A percentile compares a stretch with the other conserved stretches of the same genome.
phyloP scores from a whole-genome alignment of 2,329 filamentous ascomycete species.

The Colletotrichum lindemuthianum region DNA sequence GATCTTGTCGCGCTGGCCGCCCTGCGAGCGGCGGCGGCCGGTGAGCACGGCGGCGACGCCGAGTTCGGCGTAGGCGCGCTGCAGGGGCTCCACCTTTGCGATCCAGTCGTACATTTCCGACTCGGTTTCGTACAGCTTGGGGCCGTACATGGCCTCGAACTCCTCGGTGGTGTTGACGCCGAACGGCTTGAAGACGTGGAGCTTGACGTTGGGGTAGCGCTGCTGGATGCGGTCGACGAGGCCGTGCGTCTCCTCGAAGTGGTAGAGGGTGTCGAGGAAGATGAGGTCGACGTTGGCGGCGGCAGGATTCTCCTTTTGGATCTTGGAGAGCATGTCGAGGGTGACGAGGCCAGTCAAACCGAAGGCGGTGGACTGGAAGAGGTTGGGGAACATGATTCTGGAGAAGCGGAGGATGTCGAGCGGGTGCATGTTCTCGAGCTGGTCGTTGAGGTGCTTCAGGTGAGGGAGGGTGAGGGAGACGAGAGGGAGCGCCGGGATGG shows the following conservation, averaged over 20 bases:
- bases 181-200: conserved; percentile 91
- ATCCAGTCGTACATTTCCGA: conserved; percentile 95
- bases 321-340: conserved; percentile 85
- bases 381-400: conserved; percentile 87
- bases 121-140: conserved; percentile 84
- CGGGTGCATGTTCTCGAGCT: conserved; percentile 87
- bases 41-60: conserved; percentile 92
- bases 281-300: conserved; percentile 72
- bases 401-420: conserved; percentile 94
- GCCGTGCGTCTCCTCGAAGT: conserved; percentile 80
- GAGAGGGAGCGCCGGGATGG: conserved; percentile 75
- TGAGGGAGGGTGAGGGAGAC: conserved; percentile 89
- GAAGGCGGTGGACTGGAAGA: conserved; percentile 89
- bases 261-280: conserved; percentile 86
- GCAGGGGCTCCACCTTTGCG: conserved; percentile 96
- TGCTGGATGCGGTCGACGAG: conserved; percentile 79
- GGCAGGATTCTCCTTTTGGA: conserved; percentile 70
- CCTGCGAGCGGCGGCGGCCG: conserved; percentile 90
- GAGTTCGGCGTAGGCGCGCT: conserved; percentile 88
- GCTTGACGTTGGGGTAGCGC: conserved; percentile 79
- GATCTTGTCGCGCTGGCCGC: conserved; percentile 88
- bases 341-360: conserved; percentile 84
- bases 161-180: conserved; percentile 77
- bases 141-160: conserved; percentile 85
- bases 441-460: conserved; percentile 88